phyloP scores from a whole-genome alignment of 2,329 filamentous ascomycete genomes.

The Drechslera avenae region DNA sequence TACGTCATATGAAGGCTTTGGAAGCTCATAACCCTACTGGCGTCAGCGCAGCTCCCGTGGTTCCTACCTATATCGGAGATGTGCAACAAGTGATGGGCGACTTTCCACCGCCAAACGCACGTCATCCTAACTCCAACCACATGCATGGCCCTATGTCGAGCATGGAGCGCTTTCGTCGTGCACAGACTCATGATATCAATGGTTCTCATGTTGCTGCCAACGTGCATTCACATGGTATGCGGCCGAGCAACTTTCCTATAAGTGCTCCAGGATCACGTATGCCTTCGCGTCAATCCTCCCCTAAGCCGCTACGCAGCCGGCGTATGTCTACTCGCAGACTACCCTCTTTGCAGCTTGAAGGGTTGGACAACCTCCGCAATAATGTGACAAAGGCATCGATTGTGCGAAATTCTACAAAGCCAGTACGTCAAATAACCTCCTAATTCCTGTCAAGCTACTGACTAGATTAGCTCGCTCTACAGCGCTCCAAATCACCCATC shows the following conservation, averaged over 20 bases:
- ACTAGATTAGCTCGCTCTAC: conserved; percentile 4
- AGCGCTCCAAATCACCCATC: not conserved
- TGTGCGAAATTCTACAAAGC: not conserved
- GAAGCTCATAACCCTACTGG: too few relatives aligned
- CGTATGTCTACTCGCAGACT: not conserved
- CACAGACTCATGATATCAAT: not conserved
- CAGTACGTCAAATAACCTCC: not conserved
- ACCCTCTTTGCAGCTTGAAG: not conserved
- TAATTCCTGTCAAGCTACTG: not conserved
- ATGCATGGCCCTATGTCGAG: not conserved
- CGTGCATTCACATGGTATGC: not conserved
- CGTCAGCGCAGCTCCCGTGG: too few relatives aligned
- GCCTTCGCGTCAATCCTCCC: conserved; percentile 6
- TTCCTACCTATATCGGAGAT: too few relatives aligned
- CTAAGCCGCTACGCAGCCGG: not conserved
- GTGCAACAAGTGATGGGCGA: too few relatives aligned
- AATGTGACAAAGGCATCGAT: not conserved
- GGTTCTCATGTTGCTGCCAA: not conserved
- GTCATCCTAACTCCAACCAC: too few relatives aligned
- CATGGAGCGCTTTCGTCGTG: not conserved
- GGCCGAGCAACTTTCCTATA: not conserved
- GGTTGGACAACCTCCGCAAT: not conserved
- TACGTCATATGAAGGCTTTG: too few relatives aligned
- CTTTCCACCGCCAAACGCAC: too few relatives aligned
- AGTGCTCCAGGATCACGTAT: conserved; percentile 9